Base-by-base conservation (phyloP, 116 monocot species). In the Dioscorea cayenensis region DNA sequence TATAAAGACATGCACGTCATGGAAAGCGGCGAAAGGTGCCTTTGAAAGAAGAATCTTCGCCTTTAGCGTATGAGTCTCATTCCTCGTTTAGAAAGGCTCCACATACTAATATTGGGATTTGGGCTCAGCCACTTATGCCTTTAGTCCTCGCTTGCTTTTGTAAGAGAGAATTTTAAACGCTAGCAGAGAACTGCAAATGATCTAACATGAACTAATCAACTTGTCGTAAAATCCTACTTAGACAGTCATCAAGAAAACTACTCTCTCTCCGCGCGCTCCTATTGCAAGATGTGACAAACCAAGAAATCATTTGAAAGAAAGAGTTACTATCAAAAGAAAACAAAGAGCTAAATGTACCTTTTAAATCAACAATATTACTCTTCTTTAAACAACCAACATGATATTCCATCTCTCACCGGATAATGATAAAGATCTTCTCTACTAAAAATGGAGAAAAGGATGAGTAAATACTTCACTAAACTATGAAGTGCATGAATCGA, bases 381-480 rank as follows among this genome's bases (percentile, higher is more conserved):
- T 86, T 83, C 81, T 80, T 99, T 71, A 99, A 75, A 63, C 99
- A 99, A 6, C 89, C 91, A 70, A 99, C 83, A 73, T 99, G 99
- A 77, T 86, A 91, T 69, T 99, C 94, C 74, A 75, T 93, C 75
- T 93, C 94, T 62, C 97, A 93, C 93, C 93, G 77, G 35, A 66
- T 28, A 72, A 63, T 6, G 1, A 9, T 12, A 51, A 9, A 9
- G n/a, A 36, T 20, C 3, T 29, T 29, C 29, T 10, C 67, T 7
- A 5, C 22, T 20, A 51, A 60, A 36, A 73, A 14, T 20, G 10
- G 10, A 61, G 23, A 36, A 51, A 1, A n/a, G n/a, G 20, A 55
- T 43, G 27, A 20, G 13, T 4, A 36, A 75, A 67, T 35, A 14
- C 14, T 23, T n/a, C n/a, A n/a, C 18, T 3, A n/a, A 6, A 4